Conservation (phyloP, 2,329 filamentous ascomycete species). For the Pestalotiopsis sp. region DNA sequence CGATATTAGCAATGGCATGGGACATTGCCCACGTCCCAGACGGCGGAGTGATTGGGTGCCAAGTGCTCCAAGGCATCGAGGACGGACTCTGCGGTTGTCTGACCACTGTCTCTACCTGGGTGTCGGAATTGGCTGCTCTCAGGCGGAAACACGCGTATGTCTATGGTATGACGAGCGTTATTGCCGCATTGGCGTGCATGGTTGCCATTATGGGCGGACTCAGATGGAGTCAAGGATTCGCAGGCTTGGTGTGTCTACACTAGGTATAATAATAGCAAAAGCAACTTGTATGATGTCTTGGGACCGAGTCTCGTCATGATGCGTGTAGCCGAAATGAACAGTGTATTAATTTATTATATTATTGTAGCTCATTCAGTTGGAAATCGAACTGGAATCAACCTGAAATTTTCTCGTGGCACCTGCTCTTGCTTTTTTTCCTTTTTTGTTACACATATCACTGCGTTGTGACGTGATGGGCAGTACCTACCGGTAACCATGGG, state of each 20-base stretch:
- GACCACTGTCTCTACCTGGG: slow-evolving; percentile 71
- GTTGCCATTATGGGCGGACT: slow-evolving; percentile 76
- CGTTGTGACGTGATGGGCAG: not conserved
- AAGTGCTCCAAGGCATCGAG: slow-evolving; percentile 67
- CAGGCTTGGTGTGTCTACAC: slow-evolving; percentile 38
- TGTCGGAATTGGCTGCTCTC: slow-evolving; percentile 60
- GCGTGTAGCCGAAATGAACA: not conserved
- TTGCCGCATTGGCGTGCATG: slow-evolving; percentile 59
- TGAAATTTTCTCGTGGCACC: not conserved
- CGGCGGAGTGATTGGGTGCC: slow-evolving; percentile 62
- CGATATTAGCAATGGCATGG: slow-evolving; percentile 74
- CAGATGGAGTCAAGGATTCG: slow-evolving; percentile 67
- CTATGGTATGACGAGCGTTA: slow-evolving; percentile 67
- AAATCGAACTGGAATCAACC: not conserved
- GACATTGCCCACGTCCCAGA: slow-evolving; percentile 72
- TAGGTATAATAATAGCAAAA: not conserved
- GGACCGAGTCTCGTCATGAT: not conserved
- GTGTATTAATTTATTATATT: not conserved
- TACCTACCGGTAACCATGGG: too few relatives aligned
- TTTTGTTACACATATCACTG: not conserved
- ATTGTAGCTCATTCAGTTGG: not conserved
- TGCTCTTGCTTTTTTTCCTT: not conserved
- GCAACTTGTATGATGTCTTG: not conserved
- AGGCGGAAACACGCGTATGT: slow-evolving; percentile 60
- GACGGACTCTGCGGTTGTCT: slow-evolving; percentile 71